These are phyloP conservation scores for Aspergillus sp. DNA, from an alignment of 2,329 filamentous ascomycete species.

Conservation along the genomic window DNA sequence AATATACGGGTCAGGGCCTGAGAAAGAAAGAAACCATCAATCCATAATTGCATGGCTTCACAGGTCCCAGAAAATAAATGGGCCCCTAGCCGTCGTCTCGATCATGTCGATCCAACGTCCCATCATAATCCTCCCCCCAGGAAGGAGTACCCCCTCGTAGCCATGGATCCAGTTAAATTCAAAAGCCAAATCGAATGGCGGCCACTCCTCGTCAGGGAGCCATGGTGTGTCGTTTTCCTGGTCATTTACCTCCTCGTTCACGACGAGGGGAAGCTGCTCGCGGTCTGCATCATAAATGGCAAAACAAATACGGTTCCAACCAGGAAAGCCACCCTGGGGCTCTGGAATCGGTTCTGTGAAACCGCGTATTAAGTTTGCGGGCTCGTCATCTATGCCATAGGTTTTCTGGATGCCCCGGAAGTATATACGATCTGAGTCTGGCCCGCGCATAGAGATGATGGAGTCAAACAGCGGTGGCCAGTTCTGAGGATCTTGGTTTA, in stretches of 20 bases:
- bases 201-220: conserved; percentile 11
- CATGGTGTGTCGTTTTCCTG: background rate
- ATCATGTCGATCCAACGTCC: conserved; percentile 42
- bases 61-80: conserved; percentile 30
- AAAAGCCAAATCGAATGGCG: conserved; percentile 6
- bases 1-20: no score
- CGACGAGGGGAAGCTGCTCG: conserved; percentile 12
- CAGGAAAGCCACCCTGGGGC: conserved; percentile 24
- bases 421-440: conserved; percentile 8
- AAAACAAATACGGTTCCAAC: conserved; percentile 36
- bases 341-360: conserved; percentile 27
- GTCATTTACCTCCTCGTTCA: conserved; percentile 10
- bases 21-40: no score
- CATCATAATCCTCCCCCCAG: conserved; percentile 44
- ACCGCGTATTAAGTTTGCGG: conserved; percentile 23
- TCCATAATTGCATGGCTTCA: conserved; percentile 1
- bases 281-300: conserved; percentile 23
- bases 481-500: conserved; percentile 8
- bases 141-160: conserved; percentile 46
- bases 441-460: conserved; percentile 12
- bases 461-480: conserved; percentile 24
- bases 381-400: conserved; percentile 5
- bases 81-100: conserved; percentile 16
- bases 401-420: conserved; percentile 21
- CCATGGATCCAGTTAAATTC: conserved; percentile 35